Percentiles rank a stretch among this genome's conserved stretches.
Conservation (phyloP, 352 stramenopile genomes). For the Globisporangium ultimum region DNA sequence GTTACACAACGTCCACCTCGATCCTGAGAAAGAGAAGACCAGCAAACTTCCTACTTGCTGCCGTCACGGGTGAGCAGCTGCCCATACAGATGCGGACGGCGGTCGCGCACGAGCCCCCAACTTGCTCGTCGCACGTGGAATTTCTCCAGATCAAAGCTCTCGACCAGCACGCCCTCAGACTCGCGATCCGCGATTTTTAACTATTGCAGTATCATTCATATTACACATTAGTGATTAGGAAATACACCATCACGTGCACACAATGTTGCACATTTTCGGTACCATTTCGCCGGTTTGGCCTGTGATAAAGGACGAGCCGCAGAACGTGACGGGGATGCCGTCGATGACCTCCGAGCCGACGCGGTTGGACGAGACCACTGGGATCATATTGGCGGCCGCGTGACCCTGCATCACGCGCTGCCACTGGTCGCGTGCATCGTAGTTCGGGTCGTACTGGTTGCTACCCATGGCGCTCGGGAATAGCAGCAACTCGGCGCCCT, state of each 20-base stretch:
- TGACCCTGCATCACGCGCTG: slow-evolving; percentile 92
- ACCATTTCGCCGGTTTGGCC: slow-evolving; percentile 90
- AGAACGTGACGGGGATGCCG: slow-evolving; percentile 87
- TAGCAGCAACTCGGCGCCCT: slow-evolving; percentile 86
- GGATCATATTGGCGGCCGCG: slow-evolving; percentile 86
- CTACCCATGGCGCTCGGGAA: slow-evolving; percentile 81
- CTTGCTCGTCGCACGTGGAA: slow-evolving; percentile 82
- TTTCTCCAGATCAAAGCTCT: slow-evolving; percentile 85
- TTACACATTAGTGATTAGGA: slow-evolving; percentile 1
- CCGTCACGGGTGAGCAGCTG: slow-evolving; percentile 82
- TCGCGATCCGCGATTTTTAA: slow-evolving; percentile 86
- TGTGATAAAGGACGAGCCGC: slow-evolving; percentile 91
- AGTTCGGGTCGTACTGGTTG: slow-evolving; percentile 86
- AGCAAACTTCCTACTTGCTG: slow-evolving; percentile 4
- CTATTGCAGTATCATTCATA: slow-evolving; percentile 21
- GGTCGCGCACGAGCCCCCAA: slow-evolving; percentile 86
- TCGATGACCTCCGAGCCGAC: slow-evolving; percentile 82
- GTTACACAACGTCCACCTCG: too few relatives aligned
- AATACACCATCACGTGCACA: not conserved
- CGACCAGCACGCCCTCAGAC: slow-evolving; percentile 83
- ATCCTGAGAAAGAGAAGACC: too few relatives aligned
- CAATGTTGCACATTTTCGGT: slow-evolving; percentile 4
- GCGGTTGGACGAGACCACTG: slow-evolving; percentile 89
- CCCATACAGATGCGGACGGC: slow-evolving; percentile 82
- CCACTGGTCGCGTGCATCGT: slow-evolving; percentile 89